These are phyloP conservation scores for Penicillium sp. DNA, from an alignment of 2,329 filamentous ascomycete species.

Conservation along the genomic window DNA sequence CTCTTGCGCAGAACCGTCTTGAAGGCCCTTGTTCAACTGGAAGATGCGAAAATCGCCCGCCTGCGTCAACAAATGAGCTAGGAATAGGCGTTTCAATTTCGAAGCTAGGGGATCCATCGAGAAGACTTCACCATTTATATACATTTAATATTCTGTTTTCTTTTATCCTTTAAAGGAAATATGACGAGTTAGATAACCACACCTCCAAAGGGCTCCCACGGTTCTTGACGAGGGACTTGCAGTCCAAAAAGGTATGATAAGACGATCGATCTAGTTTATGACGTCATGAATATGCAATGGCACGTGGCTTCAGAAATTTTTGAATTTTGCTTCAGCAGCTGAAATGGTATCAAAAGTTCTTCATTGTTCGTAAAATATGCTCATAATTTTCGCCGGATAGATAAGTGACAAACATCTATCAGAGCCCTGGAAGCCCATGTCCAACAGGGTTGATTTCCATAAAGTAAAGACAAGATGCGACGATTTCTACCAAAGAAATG, in stretches of 20 bases:
- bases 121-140: background rate
- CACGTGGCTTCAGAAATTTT: background rate
- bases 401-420: constrained; percentile 9
- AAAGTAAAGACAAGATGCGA: constrained; percentile 4
- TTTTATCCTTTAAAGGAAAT: background rate
- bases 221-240: background rate
- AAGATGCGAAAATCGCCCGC: too few relatives aligned
- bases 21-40: too few relatives aligned
- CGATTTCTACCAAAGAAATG: constrained; percentile 1
- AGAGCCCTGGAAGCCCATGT: constrained; percentile 3
- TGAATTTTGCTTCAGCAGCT: background rate
- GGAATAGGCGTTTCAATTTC: too few relatives aligned
- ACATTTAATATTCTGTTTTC: background rate
- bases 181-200: background rate
- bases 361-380: constrained; percentile 4
- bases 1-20: background rate
- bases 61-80: too few relatives aligned
- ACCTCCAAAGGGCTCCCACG: background rate
- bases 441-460: constrained; percentile 1
- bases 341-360: background rate
- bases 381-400: constrained; percentile 1
- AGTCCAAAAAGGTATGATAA: background rate
- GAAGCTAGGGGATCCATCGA: background rate
- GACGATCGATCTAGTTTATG: background rate
- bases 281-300: background rate